phyloP scores from a whole-genome alignment of 768 basidiomycete genomes.

The Crassisporium funariophilum region DNA sequence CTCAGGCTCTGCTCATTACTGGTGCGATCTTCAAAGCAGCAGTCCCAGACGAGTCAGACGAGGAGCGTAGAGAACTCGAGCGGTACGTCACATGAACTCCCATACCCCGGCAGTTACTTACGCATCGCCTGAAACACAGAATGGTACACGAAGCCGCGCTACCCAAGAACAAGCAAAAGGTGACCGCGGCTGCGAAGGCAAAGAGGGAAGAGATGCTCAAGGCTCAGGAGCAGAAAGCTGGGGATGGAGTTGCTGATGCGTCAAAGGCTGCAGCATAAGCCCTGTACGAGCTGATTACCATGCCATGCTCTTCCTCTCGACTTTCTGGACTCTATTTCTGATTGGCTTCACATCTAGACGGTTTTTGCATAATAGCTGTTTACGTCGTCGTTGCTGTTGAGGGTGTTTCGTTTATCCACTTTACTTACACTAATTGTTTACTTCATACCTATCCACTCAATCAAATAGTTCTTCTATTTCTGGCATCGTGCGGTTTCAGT shows the following conservation, averaged over 20 bases:
- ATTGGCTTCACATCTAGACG: slow-evolving; percentile 4
- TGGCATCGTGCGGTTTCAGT: no score
- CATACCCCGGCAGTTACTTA: slow-evolving; percentile 7
- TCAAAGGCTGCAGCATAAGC: background rate
- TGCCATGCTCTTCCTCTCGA: no score
- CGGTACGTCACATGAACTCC: slow-evolving; percentile 48
- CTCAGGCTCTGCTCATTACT: slow-evolving; percentile 82
- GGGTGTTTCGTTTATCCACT: background rate
- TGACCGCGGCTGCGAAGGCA: slow-evolving; percentile 36
- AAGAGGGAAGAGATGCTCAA: slow-evolving; percentile 43
- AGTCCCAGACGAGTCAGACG: slow-evolving; percentile 86
- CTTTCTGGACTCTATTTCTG: no score
- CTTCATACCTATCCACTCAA: slow-evolving; percentile 2
- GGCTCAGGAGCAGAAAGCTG: slow-evolving; percentile 29
- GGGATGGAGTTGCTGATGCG: slow-evolving; percentile 3
- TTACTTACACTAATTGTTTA: slow-evolving; percentile 5
- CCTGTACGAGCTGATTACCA: no score
- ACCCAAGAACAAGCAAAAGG: slow-evolving; percentile 62
- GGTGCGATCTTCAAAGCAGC: slow-evolving; percentile 90
- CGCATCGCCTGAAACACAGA: slow-evolving; percentile 37
- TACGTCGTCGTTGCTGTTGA: no score
- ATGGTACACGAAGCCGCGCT: slow-evolving; percentile 87
- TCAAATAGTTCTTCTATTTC: no score
- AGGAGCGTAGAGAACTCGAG: slow-evolving; percentile 93
- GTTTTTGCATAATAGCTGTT: no score